phyloP scores from a whole-genome alignment of 2,329 filamentous ascomycete species.

The Diaporthe amygdali region DNA sequence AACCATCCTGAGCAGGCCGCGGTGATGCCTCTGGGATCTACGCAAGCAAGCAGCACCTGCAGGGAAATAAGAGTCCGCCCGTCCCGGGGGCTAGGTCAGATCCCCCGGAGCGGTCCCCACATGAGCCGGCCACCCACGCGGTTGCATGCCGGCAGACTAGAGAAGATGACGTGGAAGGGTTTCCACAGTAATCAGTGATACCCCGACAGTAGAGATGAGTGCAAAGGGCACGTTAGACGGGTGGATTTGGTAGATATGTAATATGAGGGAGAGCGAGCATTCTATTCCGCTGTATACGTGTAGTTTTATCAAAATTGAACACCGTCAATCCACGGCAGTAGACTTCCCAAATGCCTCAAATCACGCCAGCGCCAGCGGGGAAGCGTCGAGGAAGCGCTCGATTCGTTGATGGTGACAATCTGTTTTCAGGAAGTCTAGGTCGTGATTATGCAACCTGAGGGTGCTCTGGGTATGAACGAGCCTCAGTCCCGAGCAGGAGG shows the following conservation, averaged over 20 bases:
- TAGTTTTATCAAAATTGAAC: background rate
- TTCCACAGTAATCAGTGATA: slow-evolving; percentile 3
- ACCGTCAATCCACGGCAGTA: background rate
- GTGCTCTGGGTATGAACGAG: background rate
- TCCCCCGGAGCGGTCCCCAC: no score
- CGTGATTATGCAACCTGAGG: background rate
- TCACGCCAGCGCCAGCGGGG: background rate
- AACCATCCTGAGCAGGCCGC: background rate
- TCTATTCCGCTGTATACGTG: background rate
- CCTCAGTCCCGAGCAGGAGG: background rate
- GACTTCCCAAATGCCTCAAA: background rate
- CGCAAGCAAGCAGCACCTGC: background rate
- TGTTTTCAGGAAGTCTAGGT: background rate
- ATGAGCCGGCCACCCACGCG: no score
- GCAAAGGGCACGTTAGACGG: background rate
- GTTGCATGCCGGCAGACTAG: background rate
- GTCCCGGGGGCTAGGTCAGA: no score
- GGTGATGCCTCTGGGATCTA: background rate
- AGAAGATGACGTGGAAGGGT: background rate
- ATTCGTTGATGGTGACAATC: background rate
- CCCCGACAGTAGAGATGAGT: background rate
- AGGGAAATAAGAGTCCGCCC: no score
- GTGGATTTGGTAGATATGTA: background rate
- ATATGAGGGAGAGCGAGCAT: background rate
- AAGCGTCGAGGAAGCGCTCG: background rate